Base-by-base conservation (phyloP, 176 grass and related monocot genomes). In the Carex cristatella region DNA sequence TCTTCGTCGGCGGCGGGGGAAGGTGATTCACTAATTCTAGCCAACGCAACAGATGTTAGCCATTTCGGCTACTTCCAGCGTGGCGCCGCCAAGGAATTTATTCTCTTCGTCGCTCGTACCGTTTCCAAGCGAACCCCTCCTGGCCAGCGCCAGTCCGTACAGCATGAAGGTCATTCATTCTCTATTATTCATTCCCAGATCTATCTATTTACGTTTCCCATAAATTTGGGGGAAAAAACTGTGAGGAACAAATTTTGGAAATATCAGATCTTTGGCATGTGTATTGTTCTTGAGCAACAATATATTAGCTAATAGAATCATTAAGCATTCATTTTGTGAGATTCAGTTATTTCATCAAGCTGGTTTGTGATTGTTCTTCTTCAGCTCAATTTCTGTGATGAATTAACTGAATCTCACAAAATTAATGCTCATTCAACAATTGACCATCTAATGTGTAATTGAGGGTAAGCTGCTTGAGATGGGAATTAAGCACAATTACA, bases 41-140 rank as follows among this genome's bases (percentile, higher is more conserved):
- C 93, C 44, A 95, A 94, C 90, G 93, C 90, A 35, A 91, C 96
- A 23, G 89, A 99, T 53, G 96, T 95, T n/a, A 99, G 91, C 85
- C 93, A 94, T 86, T 95, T 94, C 31, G 91, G 96, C 13, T 99
- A 88, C 87, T 95, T 99, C 87, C 91, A 92, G 84, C 84, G 91
- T 38, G 37, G 81, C 66, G 91, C 90, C 23, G 93, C 93, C 56
- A 91, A 86, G 12, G 93, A 99, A 81, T 94, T 99, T 85, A 99
- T 99, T 79, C 60, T 91, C 65, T 94, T 99, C 76, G 93, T 99
- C 53, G 87, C 87, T 8, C 93, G 96, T 54, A 95, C 91, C 70
- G 91, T 95, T 76, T 88, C 96, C 67, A 88, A 95, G 83, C 90
- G 93, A 30, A 95, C 93, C 2, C 69, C 89, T 1, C 78, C 87